Conservation (phyloP, 179 eudicot species). For the Amaranthus tricolor region DNA sequence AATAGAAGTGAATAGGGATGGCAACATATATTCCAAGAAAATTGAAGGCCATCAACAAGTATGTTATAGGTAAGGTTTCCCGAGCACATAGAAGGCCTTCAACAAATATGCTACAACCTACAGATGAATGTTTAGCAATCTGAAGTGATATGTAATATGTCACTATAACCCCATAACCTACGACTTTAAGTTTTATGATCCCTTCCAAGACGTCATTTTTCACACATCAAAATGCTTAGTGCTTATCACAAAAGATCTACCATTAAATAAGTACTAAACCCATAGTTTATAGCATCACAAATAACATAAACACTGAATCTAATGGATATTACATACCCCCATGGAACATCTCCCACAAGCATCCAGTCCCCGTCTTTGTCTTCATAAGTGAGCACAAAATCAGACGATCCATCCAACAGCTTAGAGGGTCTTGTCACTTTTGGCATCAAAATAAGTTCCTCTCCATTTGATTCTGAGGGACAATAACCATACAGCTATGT, state of each 20-base stretch:
- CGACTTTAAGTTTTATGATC: neutral
- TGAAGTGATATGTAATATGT: neutral
- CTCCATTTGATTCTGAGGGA: constrained; percentile 42
- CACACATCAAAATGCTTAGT: neutral
- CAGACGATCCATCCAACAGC: constrained; percentile 69
- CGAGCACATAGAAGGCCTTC: neutral
- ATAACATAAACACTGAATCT: neutral
- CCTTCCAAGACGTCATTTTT: neutral
- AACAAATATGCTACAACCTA: neutral
- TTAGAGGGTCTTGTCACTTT: constrained; percentile 47
- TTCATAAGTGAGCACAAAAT: constrained; percentile 85
- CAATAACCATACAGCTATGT: neutral
- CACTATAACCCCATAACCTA: neutral
- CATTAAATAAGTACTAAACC: neutral
- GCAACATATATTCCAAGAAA: neutral
- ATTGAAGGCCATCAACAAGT: too few relatives aligned
- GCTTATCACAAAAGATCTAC: neutral
- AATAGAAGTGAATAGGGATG: neutral
- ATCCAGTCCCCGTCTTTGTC: constrained; percentile 96
- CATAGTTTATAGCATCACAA: neutral
- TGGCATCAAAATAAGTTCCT: constrained; percentile 41
- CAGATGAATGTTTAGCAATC: neutral
- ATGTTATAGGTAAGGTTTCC: neutral
- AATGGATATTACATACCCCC: constrained; percentile 53
- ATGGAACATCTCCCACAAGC: constrained; percentile 96